These are phyloP conservation scores for Achaetomiella virescens DNA, from an alignment of 495 filamentous ascomycete species.

Conservation along the genomic window DNA sequence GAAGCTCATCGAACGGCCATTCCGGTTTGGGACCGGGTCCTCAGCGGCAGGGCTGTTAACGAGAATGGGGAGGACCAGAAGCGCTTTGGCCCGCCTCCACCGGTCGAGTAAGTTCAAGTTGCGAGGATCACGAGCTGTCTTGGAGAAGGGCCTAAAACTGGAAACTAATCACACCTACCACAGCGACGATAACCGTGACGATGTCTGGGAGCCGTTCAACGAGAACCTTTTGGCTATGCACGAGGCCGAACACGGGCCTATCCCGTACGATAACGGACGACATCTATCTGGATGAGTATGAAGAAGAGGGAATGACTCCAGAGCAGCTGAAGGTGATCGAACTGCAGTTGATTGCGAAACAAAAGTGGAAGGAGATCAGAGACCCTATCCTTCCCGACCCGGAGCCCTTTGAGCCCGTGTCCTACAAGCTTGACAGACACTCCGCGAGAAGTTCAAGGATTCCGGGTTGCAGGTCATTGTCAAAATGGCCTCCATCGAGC, in stretches of 20 bases:
- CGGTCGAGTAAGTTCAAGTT: neutral
- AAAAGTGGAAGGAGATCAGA: conserved; percentile 35
- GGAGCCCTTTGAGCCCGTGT: conserved; percentile 20
- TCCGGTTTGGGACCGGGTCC: conserved; percentile 48
- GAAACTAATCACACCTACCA: neutral
- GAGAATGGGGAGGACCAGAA: conserved; percentile 23
- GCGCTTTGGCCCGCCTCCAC: neutral
- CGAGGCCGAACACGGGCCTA: neutral
- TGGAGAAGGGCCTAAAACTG: neutral
- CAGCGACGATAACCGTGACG: conserved; percentile 15
- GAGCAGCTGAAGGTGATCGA: neutral
- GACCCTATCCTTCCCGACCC: conserved; percentile 17
- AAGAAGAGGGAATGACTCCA: neutral
- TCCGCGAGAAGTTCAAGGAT: conserved; percentile 33
- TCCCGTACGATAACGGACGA: neutral
- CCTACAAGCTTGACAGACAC: conserved; percentile 26
- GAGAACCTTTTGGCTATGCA: neutral
- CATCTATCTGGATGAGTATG: neutral
- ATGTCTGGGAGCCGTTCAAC: neutral
- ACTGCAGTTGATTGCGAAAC: neutral
- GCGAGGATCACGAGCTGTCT: neutral
- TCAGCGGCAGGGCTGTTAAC: conserved; percentile 35
- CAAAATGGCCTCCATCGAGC: conserved; percentile 56
- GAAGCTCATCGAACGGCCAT: conserved; percentile 46
- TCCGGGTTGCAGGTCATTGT: conserved; percentile 56